phyloP scores from a whole-genome alignment of 306 rosid species.

The Dicorynia guianensis region DNA sequence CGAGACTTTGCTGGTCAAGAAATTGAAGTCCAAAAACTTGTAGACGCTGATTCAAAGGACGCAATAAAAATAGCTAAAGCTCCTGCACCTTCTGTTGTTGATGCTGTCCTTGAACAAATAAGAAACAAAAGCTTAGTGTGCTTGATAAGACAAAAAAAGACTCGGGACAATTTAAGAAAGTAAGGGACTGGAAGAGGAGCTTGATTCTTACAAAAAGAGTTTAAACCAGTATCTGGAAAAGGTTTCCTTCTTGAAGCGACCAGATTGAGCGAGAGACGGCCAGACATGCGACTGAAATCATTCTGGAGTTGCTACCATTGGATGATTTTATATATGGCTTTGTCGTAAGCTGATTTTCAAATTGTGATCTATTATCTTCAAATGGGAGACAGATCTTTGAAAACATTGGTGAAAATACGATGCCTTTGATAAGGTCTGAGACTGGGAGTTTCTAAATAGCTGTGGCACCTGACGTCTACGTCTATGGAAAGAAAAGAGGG shows the following conservation, averaged over 20 bases:
- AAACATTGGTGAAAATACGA: constrained; percentile 17
- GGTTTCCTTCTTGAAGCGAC: constrained; percentile 89
- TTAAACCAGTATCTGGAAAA: constrained; percentile 90
- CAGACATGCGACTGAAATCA: constrained; percentile 68
- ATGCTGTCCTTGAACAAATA: constrained; percentile 84
- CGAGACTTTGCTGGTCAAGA: constrained; percentile 98
- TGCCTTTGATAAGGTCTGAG: constrained; percentile 38
- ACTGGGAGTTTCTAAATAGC: constrained; percentile 34
- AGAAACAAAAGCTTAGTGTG: constrained; percentile 94
- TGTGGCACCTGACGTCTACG: constrained; percentile 1
- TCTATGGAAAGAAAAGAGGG: not conserved
- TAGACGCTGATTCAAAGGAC: constrained; percentile 91
- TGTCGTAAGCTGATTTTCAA: constrained; percentile 21
- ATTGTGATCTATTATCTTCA: not conserved
- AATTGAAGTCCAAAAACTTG: constrained; percentile 78
- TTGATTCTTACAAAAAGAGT: constrained; percentile 98
- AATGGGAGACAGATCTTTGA: constrained; percentile 30
- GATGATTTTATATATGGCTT: constrained; percentile 14
- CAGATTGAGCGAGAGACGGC: constrained; percentile 92
- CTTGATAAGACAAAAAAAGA: constrained; percentile 94
- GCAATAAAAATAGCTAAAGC: constrained; percentile 74
- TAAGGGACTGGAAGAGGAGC: constrained; percentile 77
- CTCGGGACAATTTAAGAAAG: constrained; percentile 98
- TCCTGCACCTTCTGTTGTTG: constrained; percentile 82
- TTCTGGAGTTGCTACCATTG: constrained; percentile 33